Evolutionary conservation across 2,329 filamentous ascomycete genomes (phyloP), one percentile per base, ranked within the genome.

Genomic region (Neofusicoccum ribis): DNA sequence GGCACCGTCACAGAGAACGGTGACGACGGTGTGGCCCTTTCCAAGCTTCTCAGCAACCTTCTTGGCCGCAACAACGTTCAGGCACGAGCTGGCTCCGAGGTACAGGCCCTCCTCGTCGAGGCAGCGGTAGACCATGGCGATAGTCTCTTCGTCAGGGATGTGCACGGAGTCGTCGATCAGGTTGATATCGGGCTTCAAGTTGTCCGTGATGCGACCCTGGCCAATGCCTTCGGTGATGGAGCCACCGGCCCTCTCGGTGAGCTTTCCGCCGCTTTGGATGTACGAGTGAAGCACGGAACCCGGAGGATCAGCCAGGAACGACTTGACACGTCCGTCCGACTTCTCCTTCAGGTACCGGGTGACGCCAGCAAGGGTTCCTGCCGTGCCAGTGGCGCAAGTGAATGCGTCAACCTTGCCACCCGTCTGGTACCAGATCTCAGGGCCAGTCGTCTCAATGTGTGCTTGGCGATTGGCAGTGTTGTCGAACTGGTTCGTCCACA

Each of bases 401-500:
- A 99, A 99, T 4, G 93, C 95, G 77, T 98, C 93, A 23, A 99
- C 80, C 69, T 89, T 89, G 41, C 95, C 94, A 2, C 76, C 80
- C 0, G 95, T 98, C 83, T 99, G 95, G 34, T 88, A 82, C 95
- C 95, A 99, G 75, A 99, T 97, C 80, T 99, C 95, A 0, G 95
- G 95, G 0, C 95, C 95, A 0, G 95, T 99, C 1, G 94, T 98
- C 83, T 97, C 94, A 71, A 98, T 90, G 77, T 99, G 95, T 54
- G 95, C 95, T 73, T 91, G 89, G 61, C 95, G 86, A 80, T 99
- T 99, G 62, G 95, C 95, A 61, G 85, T 88, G 82, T 99, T 99
- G 78, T 99, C 95, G 80, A 99, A 99, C 81, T 99, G 95, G 80
- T 99, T 96, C 50, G 95, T 99, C 95, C 95, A 99, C 14, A 98